Conservation (phyloP, 2,329 filamentous ascomycete genomes). For the Exserohilum rostratum region DNA sequence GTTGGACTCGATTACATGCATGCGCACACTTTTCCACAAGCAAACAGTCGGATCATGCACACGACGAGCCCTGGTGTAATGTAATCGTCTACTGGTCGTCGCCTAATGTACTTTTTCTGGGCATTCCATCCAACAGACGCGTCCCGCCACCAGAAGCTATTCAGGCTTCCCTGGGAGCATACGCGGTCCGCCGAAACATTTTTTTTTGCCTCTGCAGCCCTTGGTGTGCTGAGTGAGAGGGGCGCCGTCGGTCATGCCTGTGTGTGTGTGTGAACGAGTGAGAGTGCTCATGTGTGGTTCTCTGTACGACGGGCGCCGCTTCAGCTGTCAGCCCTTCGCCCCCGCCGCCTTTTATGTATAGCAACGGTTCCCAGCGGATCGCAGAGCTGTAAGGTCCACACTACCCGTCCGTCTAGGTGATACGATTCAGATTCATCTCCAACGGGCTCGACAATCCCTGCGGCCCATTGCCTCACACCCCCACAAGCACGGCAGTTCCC, state of each 20-base stretch:
- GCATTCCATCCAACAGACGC: constrained; percentile 27
- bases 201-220: constrained; percentile 14
- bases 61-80: constrained; percentile 4
- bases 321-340: constrained; percentile 25
- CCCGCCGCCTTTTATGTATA: constrained; percentile 23
- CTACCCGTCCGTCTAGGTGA: constrained; percentile 22
- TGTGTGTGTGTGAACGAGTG: background rate
- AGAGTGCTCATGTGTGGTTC: background rate
- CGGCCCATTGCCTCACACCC: constrained; percentile 30
- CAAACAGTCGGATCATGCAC: constrained; percentile 30
- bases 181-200: constrained; percentile 14
- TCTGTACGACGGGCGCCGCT: constrained; percentile 13
- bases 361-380: constrained; percentile 21
- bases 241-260: constrained; percentile 4
- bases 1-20: constrained; percentile 15
- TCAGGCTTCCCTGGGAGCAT: background rate
- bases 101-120: constrained; percentile 28
- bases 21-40: constrained; percentile 16
- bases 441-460: constrained; percentile 29
- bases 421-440: constrained; percentile 26
- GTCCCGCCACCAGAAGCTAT: constrained; percentile 22
- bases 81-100: constrained; percentile 27
- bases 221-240: constrained; percentile 26
- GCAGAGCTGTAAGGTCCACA: constrained; percentile 16
- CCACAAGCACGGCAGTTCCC: constrained; percentile 48